A percentile compares a stretch with the other conserved stretches of the same genome.
Conservation (phyloP, 2,329 filamentous ascomycete genomes). For the Dactylellina cionopaga region DNA sequence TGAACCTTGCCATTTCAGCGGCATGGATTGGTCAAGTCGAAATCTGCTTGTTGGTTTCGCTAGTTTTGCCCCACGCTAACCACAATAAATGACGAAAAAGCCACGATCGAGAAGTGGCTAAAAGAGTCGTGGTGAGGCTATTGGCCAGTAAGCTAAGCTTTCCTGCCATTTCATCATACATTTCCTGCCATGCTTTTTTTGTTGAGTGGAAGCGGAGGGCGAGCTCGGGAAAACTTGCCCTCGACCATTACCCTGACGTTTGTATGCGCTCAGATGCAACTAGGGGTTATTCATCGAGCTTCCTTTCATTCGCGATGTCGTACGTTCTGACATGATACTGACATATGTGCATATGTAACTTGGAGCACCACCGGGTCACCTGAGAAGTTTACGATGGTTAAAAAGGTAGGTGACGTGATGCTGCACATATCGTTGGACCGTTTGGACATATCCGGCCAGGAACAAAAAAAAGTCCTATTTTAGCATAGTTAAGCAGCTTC, state of each 20-base stretch:
- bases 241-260: too few relatives aligned
- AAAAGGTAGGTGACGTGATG: background rate
- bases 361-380: too few relatives aligned
- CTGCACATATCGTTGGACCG: background rate
- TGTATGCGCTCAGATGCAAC: constrained; percentile 7
- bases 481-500: too few relatives aligned
- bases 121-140: constrained; percentile 6
- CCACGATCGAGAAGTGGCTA: constrained; percentile 4
- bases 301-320: too few relatives aligned
- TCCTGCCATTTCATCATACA: constrained; percentile 14
- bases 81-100: constrained; percentile 8
- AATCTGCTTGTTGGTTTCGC: background rate
- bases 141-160: constrained; percentile 9
- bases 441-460: too few relatives aligned
- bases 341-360: too few relatives aligned
- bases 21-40: too few relatives aligned
- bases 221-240: constrained; percentile 7
- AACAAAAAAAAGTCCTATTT: too few relatives aligned
- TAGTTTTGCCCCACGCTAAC: constrained; percentile 5
- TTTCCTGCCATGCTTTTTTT: background rate
- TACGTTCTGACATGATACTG: too few relatives aligned
- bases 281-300: too few relatives aligned
- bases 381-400: background rate
- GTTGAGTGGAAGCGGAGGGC: background rate
- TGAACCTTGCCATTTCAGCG: constrained; percentile 30